Evolutionary conservation across 2,329 filamentous ascomycete species (phyloP).

Genomic region (Dothideomycetes sp.): DNA sequence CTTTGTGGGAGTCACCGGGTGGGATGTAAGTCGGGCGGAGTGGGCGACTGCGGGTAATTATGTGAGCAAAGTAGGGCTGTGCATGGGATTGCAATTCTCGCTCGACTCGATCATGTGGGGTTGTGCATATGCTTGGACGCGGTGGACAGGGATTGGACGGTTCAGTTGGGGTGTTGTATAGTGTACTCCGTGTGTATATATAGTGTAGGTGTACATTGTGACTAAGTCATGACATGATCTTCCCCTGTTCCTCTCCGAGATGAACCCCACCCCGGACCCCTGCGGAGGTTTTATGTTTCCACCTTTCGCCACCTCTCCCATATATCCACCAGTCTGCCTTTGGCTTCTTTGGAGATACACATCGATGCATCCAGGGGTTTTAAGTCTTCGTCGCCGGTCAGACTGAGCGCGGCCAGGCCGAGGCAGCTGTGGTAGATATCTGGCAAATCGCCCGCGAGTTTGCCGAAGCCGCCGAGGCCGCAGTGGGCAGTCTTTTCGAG

Average conservation of each 20-base stretch:
- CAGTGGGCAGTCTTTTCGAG: constrained; percentile 77
- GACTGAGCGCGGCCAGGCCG: constrained; percentile 67
- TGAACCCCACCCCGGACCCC: no score
- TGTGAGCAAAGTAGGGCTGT: constrained; percentile 9
- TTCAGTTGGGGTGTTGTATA: constrained; percentile 9
- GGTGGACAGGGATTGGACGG: constrained; percentile 3
- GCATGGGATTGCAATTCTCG: constrained; percentile 7
- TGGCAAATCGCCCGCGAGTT: constrained; percentile 34
- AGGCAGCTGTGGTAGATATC: constrained; percentile 85
- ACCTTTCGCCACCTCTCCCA: constrained; percentile 19
- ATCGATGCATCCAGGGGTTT: constrained; percentile 63
- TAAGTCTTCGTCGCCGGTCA: constrained; percentile 52
- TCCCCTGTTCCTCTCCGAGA: no score
- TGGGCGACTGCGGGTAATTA: constrained; percentile 1
- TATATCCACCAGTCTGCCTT: constrained; percentile 14
- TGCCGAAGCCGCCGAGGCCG: constrained; percentile 44
- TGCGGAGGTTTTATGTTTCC: no score
- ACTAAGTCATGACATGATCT: no score
- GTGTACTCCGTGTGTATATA: no score
- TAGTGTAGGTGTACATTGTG: no score
- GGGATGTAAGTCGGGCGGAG: background rate
- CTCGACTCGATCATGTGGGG: constrained; percentile 8
- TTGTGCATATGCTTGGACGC: constrained; percentile 4
- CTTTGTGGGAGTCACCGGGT: no score
- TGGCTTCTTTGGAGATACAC: constrained; percentile 56